Evolutionary conservation across 768 basidiomycete genomes (phyloP).

Genomic region (Leccinellum rugosiceps): DNA sequence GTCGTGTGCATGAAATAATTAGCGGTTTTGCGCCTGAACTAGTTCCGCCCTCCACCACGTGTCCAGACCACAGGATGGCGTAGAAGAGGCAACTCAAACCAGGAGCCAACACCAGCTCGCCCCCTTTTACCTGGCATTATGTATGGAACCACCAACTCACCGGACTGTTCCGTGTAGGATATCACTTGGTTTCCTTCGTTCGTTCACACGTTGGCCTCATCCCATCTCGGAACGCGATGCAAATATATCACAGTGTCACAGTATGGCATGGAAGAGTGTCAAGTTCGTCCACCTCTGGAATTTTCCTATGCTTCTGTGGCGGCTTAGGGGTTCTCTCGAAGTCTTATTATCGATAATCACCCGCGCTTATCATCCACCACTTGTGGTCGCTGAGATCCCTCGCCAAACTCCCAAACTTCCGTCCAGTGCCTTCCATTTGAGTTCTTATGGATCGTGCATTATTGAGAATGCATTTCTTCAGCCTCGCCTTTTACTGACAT

Average conservation of each 20-base stretch:
- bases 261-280: conserved; percentile 17
- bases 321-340: conserved; percentile 18
- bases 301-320: conserved; percentile 27
- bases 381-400: conserved; percentile 2
- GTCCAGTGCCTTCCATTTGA: neutral
- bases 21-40: conserved; percentile 7
- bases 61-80: neutral
- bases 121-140: neutral
- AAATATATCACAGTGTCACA: conserved; percentile 20
- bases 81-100: conserved; percentile 2
- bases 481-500: neutral
- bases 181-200: conserved; percentile 3
- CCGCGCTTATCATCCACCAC: conserved; percentile 19
- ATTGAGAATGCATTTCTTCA: neutral
- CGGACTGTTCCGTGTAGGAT: conserved; percentile 4
- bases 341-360: conserved; percentile 24
- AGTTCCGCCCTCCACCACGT: neutral
- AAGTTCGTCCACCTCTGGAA: conserved; percentile 21
- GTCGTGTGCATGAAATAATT: conserved; percentile 12
- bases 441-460: neutral
- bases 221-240: conserved; percentile 5
- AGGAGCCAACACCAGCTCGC: neutral
- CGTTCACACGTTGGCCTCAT: conserved; percentile 18
- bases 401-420: neutral
- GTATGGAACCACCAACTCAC: neutral